Percentiles rank a stretch among this genome's conserved stretches.
phyloP scores from a whole-genome alignment of 2,329 filamentous ascomycete genomes.

The Fusarium piperis region DNA sequence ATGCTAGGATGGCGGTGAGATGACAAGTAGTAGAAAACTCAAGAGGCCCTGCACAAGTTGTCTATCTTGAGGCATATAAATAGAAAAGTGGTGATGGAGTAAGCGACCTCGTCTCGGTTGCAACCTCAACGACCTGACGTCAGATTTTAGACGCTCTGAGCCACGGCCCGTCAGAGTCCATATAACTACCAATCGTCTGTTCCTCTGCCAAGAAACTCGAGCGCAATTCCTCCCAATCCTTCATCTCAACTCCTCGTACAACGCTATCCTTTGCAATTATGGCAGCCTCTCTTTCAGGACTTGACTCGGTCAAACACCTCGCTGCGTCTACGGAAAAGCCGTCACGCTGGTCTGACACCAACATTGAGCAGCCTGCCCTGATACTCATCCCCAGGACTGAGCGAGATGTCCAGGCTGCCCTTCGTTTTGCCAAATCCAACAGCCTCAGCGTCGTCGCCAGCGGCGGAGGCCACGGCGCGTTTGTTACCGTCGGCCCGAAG shows the following conservation, averaged over 20 bases:
- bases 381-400: constrained; percentile 43
- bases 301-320: constrained; percentile 6
- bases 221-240: not conserved
- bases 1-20: not conserved
- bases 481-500: constrained; percentile 41
- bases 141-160: not conserved
- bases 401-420: constrained; percentile 41
- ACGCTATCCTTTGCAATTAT: not conserved
- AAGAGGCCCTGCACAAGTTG: not conserved
- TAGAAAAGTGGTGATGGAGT: not conserved
- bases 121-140: not conserved
- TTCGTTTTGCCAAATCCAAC: constrained; percentile 42
- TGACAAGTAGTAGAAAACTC: not conserved
- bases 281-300: not conserved
- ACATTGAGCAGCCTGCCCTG: constrained; percentile 39
- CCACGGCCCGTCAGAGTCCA: not conserved
- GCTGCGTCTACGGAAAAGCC: not conserved
- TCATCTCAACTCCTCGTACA: not conserved
- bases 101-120: not conserved
- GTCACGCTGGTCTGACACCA: constrained; percentile 46
- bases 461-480: constrained; percentile 45
- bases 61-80: not conserved
- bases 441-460: constrained; percentile 42
- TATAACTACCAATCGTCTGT: not conserved
- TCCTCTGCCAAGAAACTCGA: not conserved